phyloP scores from a whole-genome alignment of 805 yeast genomes.

The Candida nanaspora region DNA sequence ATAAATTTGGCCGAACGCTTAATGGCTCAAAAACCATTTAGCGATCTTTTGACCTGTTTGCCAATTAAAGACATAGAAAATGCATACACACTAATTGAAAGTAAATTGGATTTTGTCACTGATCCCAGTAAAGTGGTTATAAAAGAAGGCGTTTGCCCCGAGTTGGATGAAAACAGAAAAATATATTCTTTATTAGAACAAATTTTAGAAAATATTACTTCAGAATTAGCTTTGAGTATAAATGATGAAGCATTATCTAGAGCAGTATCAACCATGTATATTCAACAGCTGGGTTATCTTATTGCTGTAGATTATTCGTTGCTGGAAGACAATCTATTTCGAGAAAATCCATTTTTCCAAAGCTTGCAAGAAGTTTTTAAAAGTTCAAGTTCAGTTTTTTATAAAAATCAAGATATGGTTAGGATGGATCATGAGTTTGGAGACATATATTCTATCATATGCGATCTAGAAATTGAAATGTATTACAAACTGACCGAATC shows the following conservation, averaged over 20 bases:
- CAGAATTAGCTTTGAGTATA: constrained; percentile 4
- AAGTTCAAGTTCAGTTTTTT: constrained; percentile 30
- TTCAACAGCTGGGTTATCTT: constrained; percentile 40
- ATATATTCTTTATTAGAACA: constrained; percentile 27
- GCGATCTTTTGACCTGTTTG: constrained; percentile 8
- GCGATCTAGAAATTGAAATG: constrained; percentile 36
- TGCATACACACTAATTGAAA: constrained; percentile 14
- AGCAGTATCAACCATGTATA: constrained; percentile 30
- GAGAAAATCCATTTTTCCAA: not conserved
- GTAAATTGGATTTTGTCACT: constrained; percentile 29
- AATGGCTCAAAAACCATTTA: no score
- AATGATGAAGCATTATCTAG: constrained; percentile 4
- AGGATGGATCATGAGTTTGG: constrained; percentile 32
- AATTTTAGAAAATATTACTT: constrained; percentile 10
- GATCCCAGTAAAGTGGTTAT: constrained; percentile 22
- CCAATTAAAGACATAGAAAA: constrained; percentile 5
- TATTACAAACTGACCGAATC: constrained; percentile 23
- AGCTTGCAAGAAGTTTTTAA: constrained; percentile 31
- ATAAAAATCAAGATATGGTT: constrained; percentile 24
- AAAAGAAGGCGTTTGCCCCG: constrained; percentile 21
- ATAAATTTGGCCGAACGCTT: no score
- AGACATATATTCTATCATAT: constrained; percentile 32
- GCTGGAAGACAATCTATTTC: constrained; percentile 5
- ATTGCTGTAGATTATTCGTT: constrained; percentile 14
- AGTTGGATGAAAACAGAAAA: constrained; percentile 19